These are phyloP conservation scores for Lactifluus pinguis DNA, from an alignment of 768 basidiomycete species.

Conservation along the genomic window DNA sequence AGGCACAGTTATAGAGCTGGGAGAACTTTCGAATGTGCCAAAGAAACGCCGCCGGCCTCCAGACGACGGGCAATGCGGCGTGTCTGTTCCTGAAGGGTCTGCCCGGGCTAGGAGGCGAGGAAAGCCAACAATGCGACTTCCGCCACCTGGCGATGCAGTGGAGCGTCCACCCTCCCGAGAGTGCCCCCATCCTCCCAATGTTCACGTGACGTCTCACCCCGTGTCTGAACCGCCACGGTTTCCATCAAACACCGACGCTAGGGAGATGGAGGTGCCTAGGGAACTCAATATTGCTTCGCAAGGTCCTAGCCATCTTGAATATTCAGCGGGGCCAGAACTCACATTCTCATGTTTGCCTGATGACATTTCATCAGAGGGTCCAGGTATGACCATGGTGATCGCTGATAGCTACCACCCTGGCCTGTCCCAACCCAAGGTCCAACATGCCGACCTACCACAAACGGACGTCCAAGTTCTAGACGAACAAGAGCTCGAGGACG, in stretches of 20 bases:
- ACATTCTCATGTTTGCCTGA: background rate
- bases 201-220: background rate
- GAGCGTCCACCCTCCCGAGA: background rate
- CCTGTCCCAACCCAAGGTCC: background rate
- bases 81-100: background rate
- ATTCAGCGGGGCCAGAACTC: background rate
- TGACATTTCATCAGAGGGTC: background rate
- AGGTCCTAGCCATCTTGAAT: background rate
- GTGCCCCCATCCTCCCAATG: background rate
- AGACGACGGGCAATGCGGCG: constrained; percentile 19
- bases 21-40: constrained; percentile 8
- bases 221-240: background rate
- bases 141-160: background rate
- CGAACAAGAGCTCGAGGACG: background rate
- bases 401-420: background rate
- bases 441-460: background rate
- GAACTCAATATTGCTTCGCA: background rate
- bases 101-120: constrained; percentile 15
- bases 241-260: background rate
- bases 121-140: constrained; percentile 14
- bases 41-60: constrained; percentile 31
- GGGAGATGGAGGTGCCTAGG: background rate
- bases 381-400: background rate
- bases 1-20: background rate
- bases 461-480: background rate